Conservation (phyloP, 441 rosid species). For the Sinapis alba region DNA sequence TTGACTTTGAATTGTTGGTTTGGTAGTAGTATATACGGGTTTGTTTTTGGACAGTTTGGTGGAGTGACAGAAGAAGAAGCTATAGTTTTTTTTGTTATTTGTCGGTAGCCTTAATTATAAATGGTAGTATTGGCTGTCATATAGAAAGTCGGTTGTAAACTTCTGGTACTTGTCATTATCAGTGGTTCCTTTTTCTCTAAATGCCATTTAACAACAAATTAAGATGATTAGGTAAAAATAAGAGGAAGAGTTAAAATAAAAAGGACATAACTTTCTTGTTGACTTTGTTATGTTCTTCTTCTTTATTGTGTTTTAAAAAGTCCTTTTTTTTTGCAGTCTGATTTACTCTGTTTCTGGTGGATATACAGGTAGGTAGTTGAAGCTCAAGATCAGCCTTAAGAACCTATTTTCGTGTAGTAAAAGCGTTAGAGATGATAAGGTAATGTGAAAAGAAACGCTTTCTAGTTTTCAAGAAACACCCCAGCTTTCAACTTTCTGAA, state of each 20-base stretch:
- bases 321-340: not conserved
- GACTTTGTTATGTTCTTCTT: constrained; percentile 2
- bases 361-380: constrained; percentile 10
- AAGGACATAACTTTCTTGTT: constrained; percentile 12
- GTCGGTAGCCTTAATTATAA: constrained; percentile 27
- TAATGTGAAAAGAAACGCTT: not conserved
- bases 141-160: constrained; percentile 22
- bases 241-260: not conserved
- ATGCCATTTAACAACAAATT: constrained; percentile 16
- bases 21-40: not conserved
- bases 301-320: not conserved
- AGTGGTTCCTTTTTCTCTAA: constrained; percentile 15
- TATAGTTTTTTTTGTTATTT: not conserved
- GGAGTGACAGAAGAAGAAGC: not conserved
- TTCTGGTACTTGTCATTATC: constrained; percentile 40
- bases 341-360: not conserved
- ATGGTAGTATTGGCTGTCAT: not conserved
- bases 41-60: not conserved
- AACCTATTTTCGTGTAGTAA: not conserved
- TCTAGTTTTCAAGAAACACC: not conserved
- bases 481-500: not conserved
- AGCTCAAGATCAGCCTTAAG: not conserved
- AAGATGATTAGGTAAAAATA: constrained; percentile 1
- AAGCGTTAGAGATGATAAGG: constrained; percentile 25
- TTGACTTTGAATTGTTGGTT: not conserved